phyloP scores from a whole-genome alignment of 805 yeast genomes.

The Wickerhamomyces alni region DNA sequence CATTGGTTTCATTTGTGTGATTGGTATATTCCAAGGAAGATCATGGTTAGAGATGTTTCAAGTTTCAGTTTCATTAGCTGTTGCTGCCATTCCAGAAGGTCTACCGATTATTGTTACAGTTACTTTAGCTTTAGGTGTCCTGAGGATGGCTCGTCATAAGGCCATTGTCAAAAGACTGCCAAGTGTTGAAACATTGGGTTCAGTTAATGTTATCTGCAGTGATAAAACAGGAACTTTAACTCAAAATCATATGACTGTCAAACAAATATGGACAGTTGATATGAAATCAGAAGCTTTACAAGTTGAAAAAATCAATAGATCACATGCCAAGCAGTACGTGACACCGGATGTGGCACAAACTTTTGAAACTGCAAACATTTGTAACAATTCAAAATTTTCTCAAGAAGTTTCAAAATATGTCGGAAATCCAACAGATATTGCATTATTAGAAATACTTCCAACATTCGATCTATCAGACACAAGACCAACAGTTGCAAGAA shows the following conservation, averaged over 20 bases:
- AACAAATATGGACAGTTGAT: conserved; percentile 75
- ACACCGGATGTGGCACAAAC: conserved; percentile 50
- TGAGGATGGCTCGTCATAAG: conserved; percentile 90
- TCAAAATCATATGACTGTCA: conserved; percentile 86
- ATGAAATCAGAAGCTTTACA: conserved; percentile 35
- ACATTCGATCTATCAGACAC: conserved; percentile 68
- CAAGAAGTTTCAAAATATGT: conserved; percentile 62
- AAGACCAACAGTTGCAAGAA: conserved; percentile 53
- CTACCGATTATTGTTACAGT: conserved; percentile 97
- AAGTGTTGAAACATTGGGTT: conserved; percentile 90
- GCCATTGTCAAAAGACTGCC: conserved; percentile 95
- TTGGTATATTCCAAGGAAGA: conserved; percentile 90
- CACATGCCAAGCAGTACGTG: conserved; percentile 36
- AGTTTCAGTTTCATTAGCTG: conserved; percentile 94
- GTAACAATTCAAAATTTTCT: conserved; percentile 71
- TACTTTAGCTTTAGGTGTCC: conserved; percentile 90
- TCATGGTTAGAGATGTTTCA: conserved; percentile 98
- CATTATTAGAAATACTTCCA: conserved; percentile 68
- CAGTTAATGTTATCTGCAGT: conserved; percentile 88
- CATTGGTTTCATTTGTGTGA: conserved; percentile 84
- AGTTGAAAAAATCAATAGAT: conserved; percentile 40
- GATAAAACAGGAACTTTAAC: conserved; percentile 92
- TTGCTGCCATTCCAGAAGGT: conserved; percentile 99
- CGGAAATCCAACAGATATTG: conserved; percentile 95
- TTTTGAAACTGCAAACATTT: conserved; percentile 62